Conservation (phyloP, 768 basidiomycete species). For the Lentinus brumalis region DNA sequence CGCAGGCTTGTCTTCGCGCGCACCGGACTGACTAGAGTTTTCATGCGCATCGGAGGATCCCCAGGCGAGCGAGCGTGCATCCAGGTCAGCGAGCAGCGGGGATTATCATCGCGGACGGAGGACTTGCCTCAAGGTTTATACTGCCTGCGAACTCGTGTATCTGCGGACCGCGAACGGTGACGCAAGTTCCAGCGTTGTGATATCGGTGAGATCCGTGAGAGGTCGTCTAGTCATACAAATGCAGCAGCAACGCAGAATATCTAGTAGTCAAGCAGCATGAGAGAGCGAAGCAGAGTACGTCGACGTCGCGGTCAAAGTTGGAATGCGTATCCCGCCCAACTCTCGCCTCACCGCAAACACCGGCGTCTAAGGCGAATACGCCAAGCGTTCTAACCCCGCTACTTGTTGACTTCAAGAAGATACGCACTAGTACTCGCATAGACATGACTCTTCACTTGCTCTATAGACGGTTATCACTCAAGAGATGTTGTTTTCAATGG, state of each 20-base stretch:
- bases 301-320: background rate
- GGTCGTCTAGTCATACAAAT: background rate
- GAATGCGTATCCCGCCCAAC: too few species aligned
- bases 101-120: background rate
- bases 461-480: too few species aligned
- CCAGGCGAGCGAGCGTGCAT: background rate
- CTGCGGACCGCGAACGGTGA: background rate
- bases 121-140: constrained; percentile 1
- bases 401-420: background rate
- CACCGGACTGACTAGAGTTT: constrained; percentile 4
- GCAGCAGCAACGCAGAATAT: background rate
- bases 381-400: too few species aligned
- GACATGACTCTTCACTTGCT: too few species aligned
- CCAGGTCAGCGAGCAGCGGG: background rate
- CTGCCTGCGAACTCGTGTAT: background rate
- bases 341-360: too few species aligned
- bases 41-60: constrained; percentile 13
- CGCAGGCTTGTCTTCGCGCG: constrained; percentile 7
- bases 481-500: background rate
- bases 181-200: too few species aligned
- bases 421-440: too few species aligned
- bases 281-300: background rate
- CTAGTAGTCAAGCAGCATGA: background rate
- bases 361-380: too few species aligned
- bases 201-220: background rate